A percentile compares a stretch with the other conserved stretches of the same genome.
Evolutionary conservation across 495 filamentous ascomycete genomes (phyloP).

Genomic region (Melanomma pulvis-pyrius): DNA sequence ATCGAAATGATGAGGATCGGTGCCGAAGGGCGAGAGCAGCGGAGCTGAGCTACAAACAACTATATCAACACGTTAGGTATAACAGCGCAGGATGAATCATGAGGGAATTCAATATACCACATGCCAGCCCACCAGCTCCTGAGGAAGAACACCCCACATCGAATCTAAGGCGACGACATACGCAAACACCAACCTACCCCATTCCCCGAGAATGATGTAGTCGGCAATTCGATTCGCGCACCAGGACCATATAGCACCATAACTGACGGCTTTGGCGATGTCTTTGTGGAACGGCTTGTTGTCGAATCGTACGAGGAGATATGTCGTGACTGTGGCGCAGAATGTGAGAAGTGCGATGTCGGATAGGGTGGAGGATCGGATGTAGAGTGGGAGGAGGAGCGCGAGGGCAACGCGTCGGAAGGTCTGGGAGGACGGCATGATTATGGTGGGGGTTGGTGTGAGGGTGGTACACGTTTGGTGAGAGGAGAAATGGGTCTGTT

Average conservation of each 20-base stretch:
- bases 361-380: not conserved
- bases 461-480: too few species aligned
- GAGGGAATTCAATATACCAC: too few species aligned
- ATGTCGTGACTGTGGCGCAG: not conserved
- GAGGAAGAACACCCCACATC: too few species aligned
- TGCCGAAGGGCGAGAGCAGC: too few species aligned
- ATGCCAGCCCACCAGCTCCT: too few species aligned
- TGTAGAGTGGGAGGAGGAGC: slow-evolving; percentile 14
- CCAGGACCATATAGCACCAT: not conserved
- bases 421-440: not conserved
- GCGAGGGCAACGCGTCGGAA: not conserved
- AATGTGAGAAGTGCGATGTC: not conserved
- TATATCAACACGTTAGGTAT: too few species aligned
- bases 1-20: too few species aligned
- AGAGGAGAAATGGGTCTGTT: too few species aligned
- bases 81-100: too few species aligned
- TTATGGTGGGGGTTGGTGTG: not conserved
- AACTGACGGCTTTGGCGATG: not conserved
- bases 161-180: not conserved
- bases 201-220: not conserved
- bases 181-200: not conserved
- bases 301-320: not conserved
- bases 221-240: slow-evolving; percentile 3
- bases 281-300: not conserved
- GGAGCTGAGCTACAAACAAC: too few species aligned